Base-by-base conservation (phyloP, 2,329 filamentous ascomycete species). In the Botrytis paeoniae region DNA sequence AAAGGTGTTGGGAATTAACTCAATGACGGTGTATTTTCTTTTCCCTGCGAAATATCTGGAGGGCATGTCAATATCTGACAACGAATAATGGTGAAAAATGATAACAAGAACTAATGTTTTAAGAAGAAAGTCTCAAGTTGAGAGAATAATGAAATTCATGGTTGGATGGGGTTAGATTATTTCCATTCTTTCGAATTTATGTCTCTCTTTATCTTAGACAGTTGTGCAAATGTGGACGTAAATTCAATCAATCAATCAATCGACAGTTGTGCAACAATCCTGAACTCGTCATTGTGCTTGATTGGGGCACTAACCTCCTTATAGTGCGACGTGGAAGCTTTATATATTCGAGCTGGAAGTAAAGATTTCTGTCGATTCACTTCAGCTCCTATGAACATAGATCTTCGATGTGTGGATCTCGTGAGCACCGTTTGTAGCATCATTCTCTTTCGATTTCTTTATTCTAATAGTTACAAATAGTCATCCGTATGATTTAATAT, bases 31-130 rank as follows among this genome's bases (percentile, higher is more conserved):
- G 3, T 16, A 54, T 16, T 16, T 51, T 25, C 25, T 12, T 25
- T 25, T 54, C 5, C 12, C 5, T 16, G 48, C 2, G 10, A n/a
- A n/a, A 16, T 7, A 54, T 29, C 2, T n/a, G 5, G 48, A n/a
- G 10, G 14, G 2, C 16, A 16, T 16, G 0, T 54, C 5, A 7
- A 16, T 16, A 54, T 29, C 25, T 16, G 48, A 54, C 4, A n/a
- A 54, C 1, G 5, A n/a, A 29, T 7, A 54, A 4, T 16, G 3
- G 48, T 16, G 12, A 54, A 2, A 16, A 16, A 7, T 29, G 12
- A 25, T 1, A n/a, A 16, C 7, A 54, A 16, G n/a, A 16, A 16
- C 9, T 54, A 1, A 7, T 4, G 0, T n/a, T n/a, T 54, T 1
- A 3, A 14, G 25, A 54, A 4, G 48, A 54, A n/a, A 54, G 4